phyloP scores from a whole-genome alignment of 768 basidiomycete genomes.

The Solioccasus polychromus region DNA sequence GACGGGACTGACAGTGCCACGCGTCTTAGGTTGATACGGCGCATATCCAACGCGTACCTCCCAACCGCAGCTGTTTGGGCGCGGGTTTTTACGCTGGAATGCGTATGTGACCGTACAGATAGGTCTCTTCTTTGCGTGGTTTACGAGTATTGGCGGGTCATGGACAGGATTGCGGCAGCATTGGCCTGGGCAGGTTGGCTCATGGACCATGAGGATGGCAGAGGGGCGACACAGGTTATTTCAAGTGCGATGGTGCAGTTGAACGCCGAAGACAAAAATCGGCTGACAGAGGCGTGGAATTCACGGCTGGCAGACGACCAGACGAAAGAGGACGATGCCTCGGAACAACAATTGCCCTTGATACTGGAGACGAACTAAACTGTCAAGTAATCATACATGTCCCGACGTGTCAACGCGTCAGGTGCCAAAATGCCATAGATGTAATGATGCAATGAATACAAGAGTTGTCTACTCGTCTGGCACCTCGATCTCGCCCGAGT shows the following conservation, averaged over 20 bases:
- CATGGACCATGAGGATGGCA: constrained; percentile 37
- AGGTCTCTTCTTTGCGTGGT: constrained; percentile 23
- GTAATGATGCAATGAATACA: constrained; percentile 20
- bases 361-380: constrained; percentile 11
- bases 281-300: constrained; percentile 38
- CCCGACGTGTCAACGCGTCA: neutral
- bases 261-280: constrained; percentile 25
- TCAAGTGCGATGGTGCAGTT: constrained; percentile 30
- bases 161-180: constrained; percentile 37
- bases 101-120: constrained; percentile 13
- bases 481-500: constrained; percentile 80
- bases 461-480: constrained; percentile 67
- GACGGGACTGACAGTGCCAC: constrained; percentile 14
- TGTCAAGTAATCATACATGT: too few relatives aligned
- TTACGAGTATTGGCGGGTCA: constrained; percentile 43
- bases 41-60: constrained; percentile 41
- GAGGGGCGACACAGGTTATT: constrained; percentile 39
- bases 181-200: constrained; percentile 50
- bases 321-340: constrained; percentile 7
- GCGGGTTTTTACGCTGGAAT: constrained; percentile 36
- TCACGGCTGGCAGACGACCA: constrained; percentile 13
- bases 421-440: constrained; percentile 10
- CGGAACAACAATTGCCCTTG: constrained; percentile 15
- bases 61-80: constrained; percentile 45
- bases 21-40: constrained; percentile 34